phyloP scores from a whole-genome alignment of 495 filamentous ascomycete genomes.

The Neurospora terricola region DNA sequence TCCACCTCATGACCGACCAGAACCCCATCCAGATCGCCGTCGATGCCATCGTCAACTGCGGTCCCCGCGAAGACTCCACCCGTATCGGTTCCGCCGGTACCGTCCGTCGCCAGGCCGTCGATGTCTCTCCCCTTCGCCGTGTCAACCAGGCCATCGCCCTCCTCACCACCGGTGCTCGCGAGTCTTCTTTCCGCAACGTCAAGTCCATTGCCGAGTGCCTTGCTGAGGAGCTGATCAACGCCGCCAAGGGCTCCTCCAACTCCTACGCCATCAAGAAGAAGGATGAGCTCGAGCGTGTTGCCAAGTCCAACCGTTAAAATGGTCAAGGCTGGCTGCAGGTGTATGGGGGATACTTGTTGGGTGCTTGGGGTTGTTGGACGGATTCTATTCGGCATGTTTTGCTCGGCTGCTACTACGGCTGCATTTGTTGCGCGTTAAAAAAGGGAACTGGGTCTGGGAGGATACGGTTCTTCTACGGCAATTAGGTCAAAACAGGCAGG shows the following conservation, averaged over 20 bases:
- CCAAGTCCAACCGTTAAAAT: conserved; percentile 96
- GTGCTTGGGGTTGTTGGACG: conserved; percentile 21
- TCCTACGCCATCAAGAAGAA: conserved; percentile 99
- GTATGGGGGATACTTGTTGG: conserved; percentile 20
- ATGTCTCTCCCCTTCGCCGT: conserved; percentile 97
- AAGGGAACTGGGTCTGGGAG: not conserved
- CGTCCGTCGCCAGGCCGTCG: conserved; percentile 98
- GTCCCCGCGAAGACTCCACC: conserved; percentile 98
- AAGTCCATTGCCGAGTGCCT: conserved; percentile 98
- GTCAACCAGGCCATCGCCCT: conserved; percentile 99
- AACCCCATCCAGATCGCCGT: conserved; percentile 99
- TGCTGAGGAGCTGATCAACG: conserved; percentile 99
- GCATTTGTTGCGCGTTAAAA: not conserved
- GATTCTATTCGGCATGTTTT: conserved; percentile 38
- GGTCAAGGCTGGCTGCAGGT: conserved; percentile 24
- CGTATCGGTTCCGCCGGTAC: conserved; percentile 99
- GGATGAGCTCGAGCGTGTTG: conserved; percentile 99
- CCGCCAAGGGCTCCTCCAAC: conserved; percentile 99
- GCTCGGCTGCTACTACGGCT: conserved; percentile 22
- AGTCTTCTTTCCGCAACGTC: conserved; percentile 97
- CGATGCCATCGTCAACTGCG: conserved; percentile 99
- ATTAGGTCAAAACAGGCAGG: not conserved
- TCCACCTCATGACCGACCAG: conserved; percentile 99
- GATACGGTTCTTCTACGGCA: not conserved
- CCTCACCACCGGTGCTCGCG: conserved; percentile 92